Evolutionary conservation across 345 rosid genomes (phyloP), one percentile per base, ranked within the genome.

Genomic region (Erysimum cheiranthoides): DNA sequence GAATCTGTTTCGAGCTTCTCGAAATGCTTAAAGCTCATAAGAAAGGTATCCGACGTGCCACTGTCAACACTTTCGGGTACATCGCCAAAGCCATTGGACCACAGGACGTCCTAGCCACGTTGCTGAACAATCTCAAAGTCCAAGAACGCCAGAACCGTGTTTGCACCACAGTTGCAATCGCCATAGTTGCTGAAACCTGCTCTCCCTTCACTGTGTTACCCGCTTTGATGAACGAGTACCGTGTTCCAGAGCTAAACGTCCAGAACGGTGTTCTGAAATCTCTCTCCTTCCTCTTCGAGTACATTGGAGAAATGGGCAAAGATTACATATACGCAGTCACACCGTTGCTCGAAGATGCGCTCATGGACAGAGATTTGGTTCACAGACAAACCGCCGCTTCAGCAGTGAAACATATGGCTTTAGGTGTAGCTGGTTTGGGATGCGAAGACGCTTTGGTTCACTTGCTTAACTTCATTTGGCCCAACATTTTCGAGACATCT

Each of bases 21-120:
- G 99, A 95, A 84, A 95, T 95, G 99, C 98, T 95, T n/a, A 92
- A 95, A 70, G 99, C 99, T 42, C 99, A 95, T 86, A 95, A 95
- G 82, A 95, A 95, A 84, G 99, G 99, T 40, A 93, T 96, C 52
- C 88, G 99, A 1, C 86, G 99, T 72, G 98, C 99, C 31, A 93
- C 97, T 0, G 99, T 96, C 66, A 96, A 96, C 77, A 96, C 99
- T 28, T 95, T 96, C 30, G 99, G 99, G 56, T 96, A 96, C 70
- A 96, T 96, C 9, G 99, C 99, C 7, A 96, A 93, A 83, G 99
- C 99, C 79, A 96, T 96, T 77, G 99, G 99, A 6, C 99, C 99
- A 5, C 99, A 96, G 56, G 99, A 96, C 85, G 99, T 96, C 42
- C 75, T 96, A 65, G 99, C 98, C 16, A 96, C 99, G 14, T 85